Percentiles rank a stretch among this genome's conserved stretches.
phyloP scores from a whole-genome alignment of 2,329 filamentous ascomycete genomes.

The Alternaria tenuissima region DNA sequence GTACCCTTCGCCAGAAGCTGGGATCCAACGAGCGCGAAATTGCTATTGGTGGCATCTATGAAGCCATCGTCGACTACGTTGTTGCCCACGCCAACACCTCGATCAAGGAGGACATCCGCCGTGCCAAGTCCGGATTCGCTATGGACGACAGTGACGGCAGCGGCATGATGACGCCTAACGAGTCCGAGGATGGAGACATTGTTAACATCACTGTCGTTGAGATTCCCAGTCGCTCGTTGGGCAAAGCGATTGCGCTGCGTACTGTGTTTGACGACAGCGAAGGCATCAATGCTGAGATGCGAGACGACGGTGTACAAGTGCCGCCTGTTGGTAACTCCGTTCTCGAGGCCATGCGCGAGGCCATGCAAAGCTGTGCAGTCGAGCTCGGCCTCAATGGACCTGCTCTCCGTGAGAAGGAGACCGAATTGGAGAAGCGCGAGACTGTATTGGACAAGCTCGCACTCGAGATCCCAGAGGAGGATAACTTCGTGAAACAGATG shows the following conservation, averaged over 20 bases:
- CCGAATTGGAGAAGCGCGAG: conserved; percentile 82
- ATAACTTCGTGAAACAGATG: conserved; percentile 81
- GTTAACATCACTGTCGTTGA: conserved; percentile 91
- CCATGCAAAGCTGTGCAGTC: conserved; percentile 76
- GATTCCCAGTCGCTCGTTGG: conserved; percentile 78
- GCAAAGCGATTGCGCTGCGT: conserved; percentile 87
- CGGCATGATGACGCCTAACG: conserved; percentile 68
- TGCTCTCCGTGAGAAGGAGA: conserved; percentile 75
- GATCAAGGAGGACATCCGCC: conserved; percentile 77
- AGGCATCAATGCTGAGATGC: conserved; percentile 98
- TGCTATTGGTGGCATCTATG: conserved; percentile 86
- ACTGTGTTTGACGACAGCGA: conserved; percentile 91
- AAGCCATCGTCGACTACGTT: conserved; percentile 94
- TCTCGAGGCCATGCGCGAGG: conserved; percentile 84
- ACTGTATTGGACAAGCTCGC: conserved; percentile 85
- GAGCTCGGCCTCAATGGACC: conserved; percentile 79
- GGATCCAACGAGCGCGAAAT: conserved; percentile 84
- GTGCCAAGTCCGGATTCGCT: conserved; percentile 70
- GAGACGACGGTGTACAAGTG: conserved; percentile 88
- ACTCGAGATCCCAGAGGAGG: conserved; percentile 80
- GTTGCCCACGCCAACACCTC: conserved; percentile 86
- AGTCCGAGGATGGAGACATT: conserved; percentile 79
- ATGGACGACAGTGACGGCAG: conserved; percentile 67
- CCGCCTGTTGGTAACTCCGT: conserved; percentile 79
- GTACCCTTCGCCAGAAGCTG: conserved; percentile 79